phyloP scores from a whole-genome alignment of 371 early-diverging fungal species.

The Mortierella polycephala region DNA sequence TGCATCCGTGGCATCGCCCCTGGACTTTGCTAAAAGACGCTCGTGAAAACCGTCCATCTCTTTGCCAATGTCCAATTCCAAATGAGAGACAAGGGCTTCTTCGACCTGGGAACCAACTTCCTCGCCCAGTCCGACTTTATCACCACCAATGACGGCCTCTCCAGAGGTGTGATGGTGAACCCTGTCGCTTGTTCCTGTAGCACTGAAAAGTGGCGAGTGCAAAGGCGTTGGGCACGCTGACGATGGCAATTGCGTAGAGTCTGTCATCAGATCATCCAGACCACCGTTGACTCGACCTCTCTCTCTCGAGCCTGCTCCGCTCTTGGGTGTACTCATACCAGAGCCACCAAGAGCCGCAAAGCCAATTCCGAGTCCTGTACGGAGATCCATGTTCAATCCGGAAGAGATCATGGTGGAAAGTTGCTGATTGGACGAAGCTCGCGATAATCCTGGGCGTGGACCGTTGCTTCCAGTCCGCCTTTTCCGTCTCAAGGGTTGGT shows the following conservation, averaged over 20 bases:
- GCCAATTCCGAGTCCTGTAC: constrained; percentile 13
- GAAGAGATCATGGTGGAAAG: neutral
- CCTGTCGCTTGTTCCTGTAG: constrained; percentile 24
- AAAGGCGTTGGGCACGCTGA: constrained; percentile 51
- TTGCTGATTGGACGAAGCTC: constrained; percentile 1
- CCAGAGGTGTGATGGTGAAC: constrained; percentile 37
- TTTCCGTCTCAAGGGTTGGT: constrained; percentile 8
- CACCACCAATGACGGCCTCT: constrained; percentile 6
- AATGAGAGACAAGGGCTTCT: constrained; percentile 34
- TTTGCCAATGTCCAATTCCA: constrained; percentile 45
- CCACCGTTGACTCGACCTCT: neutral
- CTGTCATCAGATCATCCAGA: constrained; percentile 44
- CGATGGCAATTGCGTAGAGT: constrained; percentile 43
- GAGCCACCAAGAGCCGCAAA: neutral
- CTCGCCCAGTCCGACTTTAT: neutral
- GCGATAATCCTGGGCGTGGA: neutral
- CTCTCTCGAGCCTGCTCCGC: neutral
- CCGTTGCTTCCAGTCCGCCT: constrained; percentile 14
- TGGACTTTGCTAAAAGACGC: constrained; percentile 14
- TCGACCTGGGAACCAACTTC: constrained; percentile 13
- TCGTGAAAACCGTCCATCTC: constrained; percentile 48
- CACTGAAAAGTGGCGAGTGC: constrained; percentile 52
- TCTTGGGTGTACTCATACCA: neutral
- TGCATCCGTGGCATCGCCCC: neutral
- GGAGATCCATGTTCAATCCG: constrained; percentile 6